Conservation (phyloP, 2,329 filamentous ascomycete genomes). For the Microdochium bolleyi region DNA sequence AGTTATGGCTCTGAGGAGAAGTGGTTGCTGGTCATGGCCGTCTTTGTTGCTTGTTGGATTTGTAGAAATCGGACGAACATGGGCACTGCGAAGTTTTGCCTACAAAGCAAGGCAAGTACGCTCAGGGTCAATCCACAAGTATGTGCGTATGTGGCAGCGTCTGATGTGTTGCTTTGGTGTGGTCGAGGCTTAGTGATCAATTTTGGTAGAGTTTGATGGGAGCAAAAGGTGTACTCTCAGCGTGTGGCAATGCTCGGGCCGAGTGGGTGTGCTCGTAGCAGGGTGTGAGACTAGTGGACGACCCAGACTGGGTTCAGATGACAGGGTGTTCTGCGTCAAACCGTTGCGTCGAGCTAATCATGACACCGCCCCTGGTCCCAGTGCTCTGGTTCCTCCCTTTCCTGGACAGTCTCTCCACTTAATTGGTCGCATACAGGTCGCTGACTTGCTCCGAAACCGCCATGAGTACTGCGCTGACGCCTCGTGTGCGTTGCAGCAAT, state of each 20-base stretch:
- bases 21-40: no score
- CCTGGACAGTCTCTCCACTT: neutral
- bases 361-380: neutral
- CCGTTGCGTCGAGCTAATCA: neutral
- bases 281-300: neutral
- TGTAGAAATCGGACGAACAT: no score
- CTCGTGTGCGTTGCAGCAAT: neutral
- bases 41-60: no score
- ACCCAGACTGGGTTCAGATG: neutral
- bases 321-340: conserved; percentile 1
- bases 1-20: no score
- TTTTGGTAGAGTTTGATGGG: no score
- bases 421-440: neutral
- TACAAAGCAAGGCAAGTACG: no score
- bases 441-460: neutral
- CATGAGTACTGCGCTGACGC: neutral
- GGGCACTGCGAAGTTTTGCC: no score
- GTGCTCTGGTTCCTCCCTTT: neutral
- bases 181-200: no score
- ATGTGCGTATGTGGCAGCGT: no score
- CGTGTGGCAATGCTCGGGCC: neutral
- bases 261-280: neutral
- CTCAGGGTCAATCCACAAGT: no score
- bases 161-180: no score
- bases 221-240: no score